These are phyloP conservation scores for Spathaspora boniae DNA, from an alignment of 805 yeast genomes.

Conservation along the genomic window DNA sequence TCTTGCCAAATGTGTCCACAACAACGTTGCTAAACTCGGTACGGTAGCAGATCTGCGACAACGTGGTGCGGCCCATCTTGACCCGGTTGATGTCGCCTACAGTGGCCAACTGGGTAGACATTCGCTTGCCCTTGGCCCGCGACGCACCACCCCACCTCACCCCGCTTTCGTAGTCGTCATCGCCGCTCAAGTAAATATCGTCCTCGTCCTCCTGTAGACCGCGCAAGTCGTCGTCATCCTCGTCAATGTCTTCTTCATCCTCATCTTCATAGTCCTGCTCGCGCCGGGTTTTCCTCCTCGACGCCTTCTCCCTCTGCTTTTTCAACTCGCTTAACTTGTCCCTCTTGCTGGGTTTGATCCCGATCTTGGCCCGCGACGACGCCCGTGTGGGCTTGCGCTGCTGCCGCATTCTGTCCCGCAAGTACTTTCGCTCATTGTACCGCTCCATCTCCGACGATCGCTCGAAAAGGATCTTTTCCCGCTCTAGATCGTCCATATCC, in stretches of 20 bases:
- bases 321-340: conserved; percentile 69
- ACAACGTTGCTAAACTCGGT: conserved; percentile 73
- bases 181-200: too few relatives aligned
- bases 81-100: conserved; percentile 67
- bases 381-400: conserved; percentile 31
- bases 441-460: conserved; percentile 90
- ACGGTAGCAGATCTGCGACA: conserved; percentile 73
- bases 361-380: conserved; percentile 31
- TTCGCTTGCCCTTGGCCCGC: conserved; percentile 17
- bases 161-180: conserved; percentile 28
- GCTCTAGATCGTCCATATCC: conserved; percentile 84
- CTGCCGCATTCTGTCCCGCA: conserved; percentile 74
- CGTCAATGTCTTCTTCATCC: conserved; percentile 41
- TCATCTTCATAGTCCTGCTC: conserved; percentile 36
- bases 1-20: conserved; percentile 74
- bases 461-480: conserved; percentile 88
- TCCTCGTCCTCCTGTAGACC: conserved; percentile 34
- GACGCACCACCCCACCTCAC: conserved; percentile 32
- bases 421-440: conserved; percentile 75
- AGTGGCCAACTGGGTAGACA: conserved; percentile 42
- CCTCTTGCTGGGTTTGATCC: conserved; percentile 34
- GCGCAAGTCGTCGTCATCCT: conserved; percentile 41
- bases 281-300: conserved; percentile 34
- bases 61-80: conserved; percentile 72
- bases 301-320: conserved; percentile 68